phyloP scores from a whole-genome alignment of 2,329 filamentous ascomycete species.

The Xylariaceae sp. region DNA sequence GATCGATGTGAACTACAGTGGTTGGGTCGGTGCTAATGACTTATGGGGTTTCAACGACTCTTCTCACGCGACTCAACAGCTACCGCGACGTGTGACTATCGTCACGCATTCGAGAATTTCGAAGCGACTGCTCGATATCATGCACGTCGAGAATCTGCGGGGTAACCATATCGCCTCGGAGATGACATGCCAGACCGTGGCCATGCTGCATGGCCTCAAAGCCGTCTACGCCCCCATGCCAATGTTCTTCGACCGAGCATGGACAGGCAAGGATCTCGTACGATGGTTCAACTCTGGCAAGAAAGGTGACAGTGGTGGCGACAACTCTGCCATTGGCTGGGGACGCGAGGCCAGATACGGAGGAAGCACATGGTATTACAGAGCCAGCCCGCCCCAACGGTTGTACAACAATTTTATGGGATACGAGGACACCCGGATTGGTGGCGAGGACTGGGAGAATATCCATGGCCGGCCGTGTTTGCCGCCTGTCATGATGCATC shows the following conservation, averaged over 20 bases:
- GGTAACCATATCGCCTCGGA: conserved; percentile 75
- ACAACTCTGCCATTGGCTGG: conserved; percentile 55
- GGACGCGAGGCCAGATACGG: conserved; percentile 52
- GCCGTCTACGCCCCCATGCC: conserved; percentile 74
- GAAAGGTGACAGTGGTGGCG: conserved; percentile 48
- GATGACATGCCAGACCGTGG: conserved; percentile 70
- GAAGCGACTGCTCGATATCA: conserved; percentile 64
- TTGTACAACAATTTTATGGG: conserved; percentile 61
- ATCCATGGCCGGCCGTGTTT: conserved; percentile 52
- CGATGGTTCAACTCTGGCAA: conserved; percentile 57
- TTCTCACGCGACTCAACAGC: conserved; percentile 45
- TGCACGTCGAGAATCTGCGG: conserved; percentile 70
- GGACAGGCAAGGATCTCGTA: conserved; percentile 50
- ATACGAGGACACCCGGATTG: conserved; percentile 50
- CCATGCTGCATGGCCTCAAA: conserved; percentile 73
- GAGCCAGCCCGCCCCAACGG: conserved; percentile 51
- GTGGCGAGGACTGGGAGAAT: conserved; percentile 52
- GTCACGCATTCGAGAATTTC: conserved; percentile 72
- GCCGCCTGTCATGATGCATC: conserved; percentile 54
- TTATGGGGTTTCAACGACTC: conserved; percentile 60
- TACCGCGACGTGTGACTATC: conserved; percentile 70
- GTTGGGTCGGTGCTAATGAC: conserved; percentile 66
- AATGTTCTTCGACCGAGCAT: conserved; percentile 72
- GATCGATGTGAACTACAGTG: conserved; percentile 67
- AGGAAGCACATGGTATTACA: conserved; percentile 58